Base-by-base conservation (phyloP, 352 stramenopile genomes). In the Halophytophthora batemanensis region DNA sequence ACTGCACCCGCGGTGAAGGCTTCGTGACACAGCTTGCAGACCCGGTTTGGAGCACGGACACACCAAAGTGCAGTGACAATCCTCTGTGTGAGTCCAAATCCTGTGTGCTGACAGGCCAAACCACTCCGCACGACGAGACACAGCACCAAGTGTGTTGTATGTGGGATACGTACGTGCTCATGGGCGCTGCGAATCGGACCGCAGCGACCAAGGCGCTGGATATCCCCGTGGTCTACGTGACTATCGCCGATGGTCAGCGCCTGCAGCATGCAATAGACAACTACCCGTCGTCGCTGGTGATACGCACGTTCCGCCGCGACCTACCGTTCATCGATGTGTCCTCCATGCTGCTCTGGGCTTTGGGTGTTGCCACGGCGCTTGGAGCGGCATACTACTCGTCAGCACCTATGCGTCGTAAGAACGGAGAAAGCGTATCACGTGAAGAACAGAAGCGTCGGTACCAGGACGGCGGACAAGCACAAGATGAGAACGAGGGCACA, bases 81-180 rank as follows among this genome's bases (percentile, higher is more conserved):
- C n/a, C 37, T 0, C 36, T 22, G 19, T 92, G 81, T n/a, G 29
- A 18, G 34, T 90, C 78, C 2, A 56, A 57, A 11, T 75, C 69
- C 25, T 92, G 81, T 54, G 67, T 92, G 17, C 56, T 79, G 17
- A 92, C 81, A 19, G 81, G 73, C 1, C 33, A 49, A n/a, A 42
- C 69, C 1, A 55, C 61, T 21, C 28, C 56, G 2, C 17, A 56
- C 0, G 34, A 46, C 12, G 56, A 47, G 7, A 53, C 28, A 40
- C 64, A 57, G 17, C 63, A 84, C 44, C 74, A 92, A 41, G 52
- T 90, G 1, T 92, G 82, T 64, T 93, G 77, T 53, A 66, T 90
- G 53, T 89, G 77, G 77, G 79, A 93, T 54, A 93, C 78, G 22
- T 69, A 80, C 35, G 59, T 93, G 37, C 71, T 90, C 56, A 89